Conservation (phyloP, 345 rosid genomes). For the Ricinus communis region DNA sequence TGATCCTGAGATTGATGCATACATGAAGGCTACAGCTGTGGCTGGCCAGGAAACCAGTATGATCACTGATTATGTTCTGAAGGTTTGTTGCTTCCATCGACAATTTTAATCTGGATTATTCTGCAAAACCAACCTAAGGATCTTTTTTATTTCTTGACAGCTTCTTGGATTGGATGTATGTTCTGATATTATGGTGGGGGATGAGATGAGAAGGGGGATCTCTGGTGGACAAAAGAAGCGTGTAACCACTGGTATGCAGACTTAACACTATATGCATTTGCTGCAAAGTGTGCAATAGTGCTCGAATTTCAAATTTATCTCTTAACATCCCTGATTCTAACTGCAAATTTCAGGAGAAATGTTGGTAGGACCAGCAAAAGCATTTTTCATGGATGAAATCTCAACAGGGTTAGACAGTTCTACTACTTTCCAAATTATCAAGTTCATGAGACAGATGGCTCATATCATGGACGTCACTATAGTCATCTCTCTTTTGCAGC, state of each 20-base stretch:
- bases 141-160: constrained; percentile 12
- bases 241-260: constrained; percentile 38
- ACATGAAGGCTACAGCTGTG: constrained; percentile 40
- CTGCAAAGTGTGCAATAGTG: neutral
- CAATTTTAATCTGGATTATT: neutral
- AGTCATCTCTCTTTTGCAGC: constrained; percentile 51
- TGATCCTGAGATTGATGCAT: constrained; percentile 38
- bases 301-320: neutral
- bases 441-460: constrained; percentile 47
- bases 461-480: constrained; percentile 47
- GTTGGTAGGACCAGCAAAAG: constrained; percentile 44
- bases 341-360: constrained; percentile 36
- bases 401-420: constrained; percentile 57
- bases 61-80: constrained; percentile 38
- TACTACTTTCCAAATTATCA: constrained; percentile 46
- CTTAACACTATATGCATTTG: neutral
- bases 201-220: constrained; percentile 53
- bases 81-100: constrained; percentile 26
- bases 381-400: constrained; percentile 55
- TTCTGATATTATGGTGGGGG: constrained; percentile 45
- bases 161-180: constrained; percentile 43
- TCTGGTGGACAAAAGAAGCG: constrained; percentile 53
- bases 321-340: neutral
- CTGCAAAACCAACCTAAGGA: too few relatives aligned
- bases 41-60: constrained; percentile 36